phyloP scores from a whole-genome alignment of 164 flowering plant genomes.

The Cinnamomum chago region DNA sequence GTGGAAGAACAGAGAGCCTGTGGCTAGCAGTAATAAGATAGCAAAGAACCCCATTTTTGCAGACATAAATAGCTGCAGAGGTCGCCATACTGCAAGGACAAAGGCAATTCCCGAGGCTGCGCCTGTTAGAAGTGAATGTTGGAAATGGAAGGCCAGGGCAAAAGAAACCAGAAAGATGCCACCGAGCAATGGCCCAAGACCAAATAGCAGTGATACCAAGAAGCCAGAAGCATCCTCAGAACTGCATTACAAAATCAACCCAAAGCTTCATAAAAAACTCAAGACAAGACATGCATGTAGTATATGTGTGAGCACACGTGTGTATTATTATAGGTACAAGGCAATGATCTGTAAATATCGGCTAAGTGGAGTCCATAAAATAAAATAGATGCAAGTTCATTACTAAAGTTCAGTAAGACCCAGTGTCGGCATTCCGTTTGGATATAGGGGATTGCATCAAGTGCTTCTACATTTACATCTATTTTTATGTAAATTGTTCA shows the following conservation, averaged over 20 bases:
- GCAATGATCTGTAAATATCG: not conserved
- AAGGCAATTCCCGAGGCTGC: constrained; percentile 89
- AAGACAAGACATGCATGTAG: not conserved
- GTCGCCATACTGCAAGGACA: constrained; percentile 85
- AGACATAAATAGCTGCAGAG: constrained; percentile 63
- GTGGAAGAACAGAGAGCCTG: constrained; percentile 49
- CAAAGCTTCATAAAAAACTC: not conserved
- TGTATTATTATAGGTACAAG: not conserved
- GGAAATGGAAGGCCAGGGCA: constrained; percentile 69
- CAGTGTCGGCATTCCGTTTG: no score
- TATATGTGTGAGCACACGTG: not conserved
- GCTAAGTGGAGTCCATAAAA: not conserved
- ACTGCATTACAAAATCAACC: constrained; percentile 37
- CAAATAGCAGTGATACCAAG: constrained; percentile 83
- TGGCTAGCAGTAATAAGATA: constrained; percentile 38
- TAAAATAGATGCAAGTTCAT: no score
- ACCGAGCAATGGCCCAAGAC: constrained; percentile 90
- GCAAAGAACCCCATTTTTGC: constrained; percentile 64
- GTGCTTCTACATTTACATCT: no score
- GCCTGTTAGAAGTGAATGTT: constrained; percentile 81
- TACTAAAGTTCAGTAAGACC: no score
- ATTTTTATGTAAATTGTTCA: no score
- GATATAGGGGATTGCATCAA: no score
- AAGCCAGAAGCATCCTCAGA: constrained; percentile 81
- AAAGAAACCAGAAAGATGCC: constrained; percentile 64